These are phyloP conservation scores for Euphrasia arctica DNA, from an alignment of 305 asterid genomes.

Conservation along the genomic window DNA sequence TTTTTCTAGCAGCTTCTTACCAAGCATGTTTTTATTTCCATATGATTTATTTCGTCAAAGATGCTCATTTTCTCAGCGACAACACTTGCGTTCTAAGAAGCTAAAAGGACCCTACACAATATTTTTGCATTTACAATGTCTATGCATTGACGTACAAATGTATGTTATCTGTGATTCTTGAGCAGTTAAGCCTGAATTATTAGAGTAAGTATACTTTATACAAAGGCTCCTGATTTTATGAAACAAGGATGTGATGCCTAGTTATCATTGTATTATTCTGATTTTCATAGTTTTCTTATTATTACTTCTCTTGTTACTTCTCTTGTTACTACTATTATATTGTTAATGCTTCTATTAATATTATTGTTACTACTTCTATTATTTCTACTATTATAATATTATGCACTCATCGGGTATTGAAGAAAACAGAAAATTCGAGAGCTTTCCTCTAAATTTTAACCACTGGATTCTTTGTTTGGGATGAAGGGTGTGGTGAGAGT, in stretches of 20 bases:
- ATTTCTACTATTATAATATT: neutral
- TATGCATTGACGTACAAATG: slow-evolving; percentile 14
- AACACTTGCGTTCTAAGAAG: neutral
- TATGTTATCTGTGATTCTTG: slow-evolving; percentile 12
- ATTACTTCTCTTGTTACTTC: neutral
- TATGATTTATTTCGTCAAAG: slow-evolving; percentile 8
- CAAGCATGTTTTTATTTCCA: slow-evolving; percentile 4
- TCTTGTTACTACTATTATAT: no score
- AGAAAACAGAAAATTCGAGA: neutral
- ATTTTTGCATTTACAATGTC: slow-evolving; percentile 12
- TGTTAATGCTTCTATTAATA: neutral
- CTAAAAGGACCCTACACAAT: slow-evolving; percentile 6
- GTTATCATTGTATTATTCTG: slow-evolving; percentile 4
- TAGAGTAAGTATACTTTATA: neutral
- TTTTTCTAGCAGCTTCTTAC: neutral
- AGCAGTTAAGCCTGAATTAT: slow-evolving; percentile 14
- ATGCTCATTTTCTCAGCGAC: slow-evolving; percentile 4
- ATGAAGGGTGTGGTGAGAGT: neutral
- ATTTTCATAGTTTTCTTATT: neutral
- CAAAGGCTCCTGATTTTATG: slow-evolving; percentile 11
- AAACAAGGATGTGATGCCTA: neutral
- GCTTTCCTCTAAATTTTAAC: neutral
- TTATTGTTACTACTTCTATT: no score
- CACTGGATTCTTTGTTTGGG: slow-evolving; percentile 5
- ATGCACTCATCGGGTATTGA: slow-evolving; percentile 7